A percentile compares a stretch with the other conserved stretches of the same genome.
phyloP scores from a whole-genome alignment of 2,329 filamentous ascomycete species.

The Fusarium nelsonii region DNA sequence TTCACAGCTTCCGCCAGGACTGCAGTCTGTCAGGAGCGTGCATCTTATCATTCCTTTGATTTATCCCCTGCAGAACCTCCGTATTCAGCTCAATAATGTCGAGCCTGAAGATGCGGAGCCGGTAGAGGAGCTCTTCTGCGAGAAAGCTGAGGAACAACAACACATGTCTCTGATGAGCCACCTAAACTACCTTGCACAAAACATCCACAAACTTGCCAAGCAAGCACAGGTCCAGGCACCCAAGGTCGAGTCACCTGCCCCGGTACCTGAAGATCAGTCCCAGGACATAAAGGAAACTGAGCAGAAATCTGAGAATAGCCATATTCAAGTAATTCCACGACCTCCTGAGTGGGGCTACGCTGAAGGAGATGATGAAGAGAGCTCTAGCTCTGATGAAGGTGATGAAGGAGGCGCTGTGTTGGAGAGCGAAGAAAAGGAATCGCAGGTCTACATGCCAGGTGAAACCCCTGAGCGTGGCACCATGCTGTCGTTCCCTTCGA shows the following conservation, averaged over 20 bases:
- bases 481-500: constrained; percentile 80
- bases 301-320: constrained; percentile 61
- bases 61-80: constrained; percentile 78
- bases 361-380: constrained; percentile 62
- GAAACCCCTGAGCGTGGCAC: constrained; percentile 73
- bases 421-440: constrained; percentile 45
- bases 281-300: constrained; percentile 6
- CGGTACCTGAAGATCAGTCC: constrained; percentile 17
- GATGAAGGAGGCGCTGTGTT: constrained; percentile 58
- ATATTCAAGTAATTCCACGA: constrained; percentile 78
- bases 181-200: constrained; percentile 79
- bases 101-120: constrained; percentile 69
- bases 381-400: constrained; percentile 59
- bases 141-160: constrained; percentile 67
- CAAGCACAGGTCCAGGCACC: constrained; percentile 62
- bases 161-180: constrained; percentile 77
- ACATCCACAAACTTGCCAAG: constrained; percentile 75
- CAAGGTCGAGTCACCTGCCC: constrained; percentile 34
- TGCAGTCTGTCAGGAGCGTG: constrained; percentile 73
- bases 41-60: constrained; percentile 76
- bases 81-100: constrained; percentile 74
- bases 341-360: constrained; percentile 79
- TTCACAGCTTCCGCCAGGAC: constrained; percentile 68
- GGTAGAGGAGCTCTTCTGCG: constrained; percentile 74
- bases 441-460: constrained; percentile 36